Evolutionary conservation across 1,284 basidiomycete genomes (phyloP).

Genomic region (Dichomitus squalens): DNA sequence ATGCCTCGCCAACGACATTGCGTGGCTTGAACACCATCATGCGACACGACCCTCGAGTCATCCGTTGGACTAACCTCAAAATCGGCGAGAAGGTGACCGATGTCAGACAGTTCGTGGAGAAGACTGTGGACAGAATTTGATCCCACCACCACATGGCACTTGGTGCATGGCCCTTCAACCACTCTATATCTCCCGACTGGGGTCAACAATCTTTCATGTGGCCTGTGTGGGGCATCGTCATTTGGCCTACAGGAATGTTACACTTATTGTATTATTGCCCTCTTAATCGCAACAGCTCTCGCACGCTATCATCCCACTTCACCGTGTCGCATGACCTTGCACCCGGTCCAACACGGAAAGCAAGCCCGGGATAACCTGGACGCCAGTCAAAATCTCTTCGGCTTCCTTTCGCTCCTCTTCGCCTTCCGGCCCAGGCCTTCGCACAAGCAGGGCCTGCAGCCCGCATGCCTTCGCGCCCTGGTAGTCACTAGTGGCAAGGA

Average conservation of each 20-base stretch:
- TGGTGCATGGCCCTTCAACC: not conserved
- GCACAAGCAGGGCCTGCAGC: constrained; percentile 60
- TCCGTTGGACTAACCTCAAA: constrained; percentile 83
- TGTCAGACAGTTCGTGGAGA: constrained; percentile 41
- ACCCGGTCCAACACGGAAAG: constrained; percentile 41
- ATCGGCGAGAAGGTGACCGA: constrained; percentile 76
- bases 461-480: constrained; percentile 60
- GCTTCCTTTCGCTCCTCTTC: constrained; percentile 49
- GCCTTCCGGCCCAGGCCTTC: constrained; percentile 49
- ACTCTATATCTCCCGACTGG: not conserved
- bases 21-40: constrained; percentile 65
- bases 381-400: constrained; percentile 42
- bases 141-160: not conserved
- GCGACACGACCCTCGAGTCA: constrained; percentile 78
- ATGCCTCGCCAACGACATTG: constrained; percentile 77
- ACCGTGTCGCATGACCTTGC: not conserved
- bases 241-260: not conserved
- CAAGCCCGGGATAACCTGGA: constrained; percentile 45
- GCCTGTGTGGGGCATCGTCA: too few relatives aligned
- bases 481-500: constrained; percentile 56
- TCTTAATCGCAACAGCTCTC: constrained; percentile 9
- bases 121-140: constrained; percentile 10
- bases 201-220: not conserved
- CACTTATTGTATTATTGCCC: constrained; percentile 17
- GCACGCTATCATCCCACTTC: not conserved